Percentiles rank a stretch among this genome's conserved stretches.
These are phyloP conservation scores for Sugiyamaella lignohabitans DNA, from an alignment of 805 yeast species.

Conservation along the genomic window DNA sequence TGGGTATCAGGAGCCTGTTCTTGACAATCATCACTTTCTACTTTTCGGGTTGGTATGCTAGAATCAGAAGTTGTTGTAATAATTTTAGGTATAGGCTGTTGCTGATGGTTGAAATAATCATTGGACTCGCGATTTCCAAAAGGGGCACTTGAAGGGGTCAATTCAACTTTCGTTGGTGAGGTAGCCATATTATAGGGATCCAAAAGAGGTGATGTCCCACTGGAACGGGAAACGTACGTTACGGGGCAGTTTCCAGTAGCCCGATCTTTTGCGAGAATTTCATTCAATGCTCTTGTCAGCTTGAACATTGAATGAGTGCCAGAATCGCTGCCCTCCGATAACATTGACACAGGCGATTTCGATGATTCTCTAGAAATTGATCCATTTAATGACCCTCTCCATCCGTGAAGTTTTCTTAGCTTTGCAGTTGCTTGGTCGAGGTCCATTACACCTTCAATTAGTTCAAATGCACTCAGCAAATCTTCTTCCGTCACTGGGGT, in stretches of 20 bases:
- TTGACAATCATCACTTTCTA: slow-evolving; percentile 1
- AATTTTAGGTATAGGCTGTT: no score
- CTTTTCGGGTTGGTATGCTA: no score
- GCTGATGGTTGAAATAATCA: no score
- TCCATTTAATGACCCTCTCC: slow-evolving; percentile 25
- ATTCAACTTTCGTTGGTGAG: not conserved
- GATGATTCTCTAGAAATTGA: slow-evolving; percentile 12
- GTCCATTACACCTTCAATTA: slow-evolving; percentile 23
- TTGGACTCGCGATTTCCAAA: no score
- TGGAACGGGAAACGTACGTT: not conserved
- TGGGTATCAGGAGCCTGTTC: not conserved
- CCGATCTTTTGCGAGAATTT: slow-evolving; percentile 14
- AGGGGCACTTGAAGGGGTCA: no score
- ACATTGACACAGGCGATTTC: slow-evolving; percentile 2
- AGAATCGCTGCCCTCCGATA: slow-evolving; percentile 11
- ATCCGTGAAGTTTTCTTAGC: slow-evolving; percentile 29
- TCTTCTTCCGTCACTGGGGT: slow-evolving; percentile 34
- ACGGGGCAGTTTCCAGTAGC: no score
- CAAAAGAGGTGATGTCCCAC: not conserved
- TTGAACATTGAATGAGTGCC: slow-evolving; percentile 24
- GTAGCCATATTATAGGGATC: not conserved
- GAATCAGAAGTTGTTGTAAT: no score
- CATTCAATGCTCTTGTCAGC: slow-evolving; percentile 30
- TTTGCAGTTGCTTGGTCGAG: slow-evolving; percentile 18
- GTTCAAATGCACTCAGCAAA: slow-evolving; percentile 32